Evolutionary conservation across 2,329 filamentous ascomycete genomes (phyloP).

Genomic region (Drechslerella stenobrocha): DNA sequence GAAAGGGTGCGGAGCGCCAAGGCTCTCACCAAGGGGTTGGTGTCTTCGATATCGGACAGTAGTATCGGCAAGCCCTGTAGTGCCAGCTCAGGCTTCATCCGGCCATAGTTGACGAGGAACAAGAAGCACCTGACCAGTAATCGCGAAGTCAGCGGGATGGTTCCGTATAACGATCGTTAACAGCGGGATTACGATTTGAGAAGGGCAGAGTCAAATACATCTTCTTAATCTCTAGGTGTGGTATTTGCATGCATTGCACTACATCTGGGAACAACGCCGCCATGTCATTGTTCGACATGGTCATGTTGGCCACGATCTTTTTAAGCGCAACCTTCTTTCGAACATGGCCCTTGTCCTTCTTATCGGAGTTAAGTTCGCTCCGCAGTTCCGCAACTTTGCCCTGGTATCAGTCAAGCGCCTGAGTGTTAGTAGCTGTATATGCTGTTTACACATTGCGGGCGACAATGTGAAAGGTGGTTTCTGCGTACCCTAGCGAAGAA

Average conservation of each 20-base stretch:
- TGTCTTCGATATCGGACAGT: constrained; percentile 82
- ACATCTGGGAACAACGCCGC: constrained; percentile 94
- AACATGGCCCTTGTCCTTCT: constrained; percentile 96
- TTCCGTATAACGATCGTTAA: background rate
- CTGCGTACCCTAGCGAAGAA: constrained; percentile 88
- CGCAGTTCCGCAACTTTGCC: constrained; percentile 98
- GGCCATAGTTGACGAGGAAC: constrained; percentile 94
- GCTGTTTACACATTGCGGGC: no score
- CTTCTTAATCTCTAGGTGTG: constrained; percentile 97
- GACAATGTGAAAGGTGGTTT: no score
- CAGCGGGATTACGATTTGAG: background rate
- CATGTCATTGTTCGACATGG: constrained; percentile 99
- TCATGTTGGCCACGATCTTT: constrained; percentile 99
- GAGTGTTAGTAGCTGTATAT: no score
- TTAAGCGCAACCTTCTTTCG: constrained; percentile 97
- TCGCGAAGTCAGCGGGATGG: background rate
- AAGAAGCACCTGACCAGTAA: constrained; percentile 79
- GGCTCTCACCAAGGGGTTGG: constrained; percentile 87
- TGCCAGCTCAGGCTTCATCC: constrained; percentile 90
- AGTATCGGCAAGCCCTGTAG: constrained; percentile 88
- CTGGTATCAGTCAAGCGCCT: constrained; percentile 62
- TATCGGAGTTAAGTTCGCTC: constrained; percentile 88
- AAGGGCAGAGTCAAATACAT: constrained; percentile 65
- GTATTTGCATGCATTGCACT: constrained; percentile 91
- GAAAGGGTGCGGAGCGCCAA: constrained; percentile 93